Evolutionary conservation across 2,329 filamentous ascomycete species (phyloP).

Genomic region (Pseudocercospora vitis): DNA sequence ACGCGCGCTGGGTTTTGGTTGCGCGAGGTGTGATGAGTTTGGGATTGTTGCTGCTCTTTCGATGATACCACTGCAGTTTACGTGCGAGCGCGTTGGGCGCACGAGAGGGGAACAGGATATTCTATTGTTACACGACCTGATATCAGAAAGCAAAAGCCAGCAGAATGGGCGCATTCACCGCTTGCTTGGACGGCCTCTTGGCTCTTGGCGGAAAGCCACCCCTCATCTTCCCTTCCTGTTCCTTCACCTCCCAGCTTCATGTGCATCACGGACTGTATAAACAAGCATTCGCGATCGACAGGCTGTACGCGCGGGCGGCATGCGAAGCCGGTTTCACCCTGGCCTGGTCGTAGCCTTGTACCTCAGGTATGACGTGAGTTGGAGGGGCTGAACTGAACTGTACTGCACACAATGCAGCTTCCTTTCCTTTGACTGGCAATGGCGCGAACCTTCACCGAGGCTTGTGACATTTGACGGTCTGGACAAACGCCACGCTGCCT

Average conservation of each 20-base stretch:
- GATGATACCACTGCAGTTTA: conserved; percentile 24
- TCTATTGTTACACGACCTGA: background rate
- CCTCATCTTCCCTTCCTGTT: background rate
- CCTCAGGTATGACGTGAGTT: conserved; percentile 4
- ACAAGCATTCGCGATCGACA: conserved; percentile 6
- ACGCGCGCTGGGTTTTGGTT: background rate
- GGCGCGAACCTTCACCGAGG: too few species aligned
- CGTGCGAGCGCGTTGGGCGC: background rate
- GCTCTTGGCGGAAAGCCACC: too few species aligned
- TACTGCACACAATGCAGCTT: background rate
- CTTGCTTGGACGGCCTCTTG: too few species aligned
- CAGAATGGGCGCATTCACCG: background rate
- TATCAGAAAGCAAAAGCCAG: background rate
- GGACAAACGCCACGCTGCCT: too few species aligned
- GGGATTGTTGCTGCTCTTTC: conserved; percentile 4
- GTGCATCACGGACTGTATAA: conserved; percentile 1
- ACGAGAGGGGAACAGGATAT: background rate
- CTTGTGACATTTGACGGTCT: too few species aligned
- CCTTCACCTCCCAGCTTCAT: conserved; percentile 8
- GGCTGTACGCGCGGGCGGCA: conserved; percentile 6
- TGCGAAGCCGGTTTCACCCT: conserved; percentile 14
- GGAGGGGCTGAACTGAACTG: background rate
- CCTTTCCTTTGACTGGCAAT: background rate
- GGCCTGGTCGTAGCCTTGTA: background rate
- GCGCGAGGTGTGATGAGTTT: conserved; percentile 8